phyloP scores from a whole-genome alignment of 768 basidiomycete genomes.

The Trametes sanguinea region DNA sequence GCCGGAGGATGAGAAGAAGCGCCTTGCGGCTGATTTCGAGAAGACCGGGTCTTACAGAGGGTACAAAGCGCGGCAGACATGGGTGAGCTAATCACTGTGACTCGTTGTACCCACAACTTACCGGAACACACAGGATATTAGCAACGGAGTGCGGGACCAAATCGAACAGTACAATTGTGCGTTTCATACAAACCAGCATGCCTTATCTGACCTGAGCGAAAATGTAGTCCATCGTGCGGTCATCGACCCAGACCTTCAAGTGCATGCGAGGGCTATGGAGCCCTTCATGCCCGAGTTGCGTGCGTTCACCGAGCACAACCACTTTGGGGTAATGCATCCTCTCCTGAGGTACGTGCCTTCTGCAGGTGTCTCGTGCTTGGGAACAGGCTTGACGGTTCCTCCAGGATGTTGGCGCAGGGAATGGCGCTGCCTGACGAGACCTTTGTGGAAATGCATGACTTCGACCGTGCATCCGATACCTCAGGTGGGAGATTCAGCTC shows the following conservation, averaged over 20 bases:
- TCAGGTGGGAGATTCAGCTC: conserved; percentile 32
- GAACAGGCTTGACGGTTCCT: too few relatives aligned
- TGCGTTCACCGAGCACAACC: conserved; percentile 33
- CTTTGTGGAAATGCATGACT: conserved; percentile 42
- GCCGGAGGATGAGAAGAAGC: conserved; percentile 35
- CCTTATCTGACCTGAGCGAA: background rate
- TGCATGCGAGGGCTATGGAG: conserved; percentile 31
- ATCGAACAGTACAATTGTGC: conserved; percentile 64
- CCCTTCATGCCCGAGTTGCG: conserved; percentile 35
- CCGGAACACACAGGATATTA: conserved; percentile 49
- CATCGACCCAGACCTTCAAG: conserved; percentile 35
- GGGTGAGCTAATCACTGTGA: conserved; percentile 45
- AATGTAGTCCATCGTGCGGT: conserved; percentile 31
- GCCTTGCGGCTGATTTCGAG: conserved; percentile 34
- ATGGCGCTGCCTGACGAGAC: conserved; percentile 48
- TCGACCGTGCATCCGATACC: conserved; percentile 38
- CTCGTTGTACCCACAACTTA: too few relatives aligned
- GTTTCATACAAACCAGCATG: background rate
- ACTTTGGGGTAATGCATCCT: conserved; percentile 32
- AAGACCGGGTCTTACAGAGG: conserved; percentile 53
- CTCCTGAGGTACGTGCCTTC: conserved; percentile 26
- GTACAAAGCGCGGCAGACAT: conserved; percentile 55
- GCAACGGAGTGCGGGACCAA: conserved; percentile 62
- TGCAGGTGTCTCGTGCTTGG: too few relatives aligned
- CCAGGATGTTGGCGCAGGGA: conserved; percentile 43